Evolutionary conservation across 2,329 filamentous ascomycete genomes (phyloP), one percentile per base, ranked within the genome.

Genomic region (Penicillium oxalicum): DNA sequence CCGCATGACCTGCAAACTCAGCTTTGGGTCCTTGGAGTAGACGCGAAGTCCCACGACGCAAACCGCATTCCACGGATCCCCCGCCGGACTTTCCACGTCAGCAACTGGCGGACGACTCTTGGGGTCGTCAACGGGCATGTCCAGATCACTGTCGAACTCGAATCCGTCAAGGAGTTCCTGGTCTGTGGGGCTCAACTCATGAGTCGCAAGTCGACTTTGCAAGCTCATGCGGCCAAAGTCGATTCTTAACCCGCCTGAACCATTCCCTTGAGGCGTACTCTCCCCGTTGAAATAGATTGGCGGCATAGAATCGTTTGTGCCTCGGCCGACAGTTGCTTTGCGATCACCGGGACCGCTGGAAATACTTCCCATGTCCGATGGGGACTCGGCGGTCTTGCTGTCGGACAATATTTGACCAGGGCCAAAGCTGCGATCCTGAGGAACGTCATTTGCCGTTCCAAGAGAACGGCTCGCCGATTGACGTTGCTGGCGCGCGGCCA

Each of bases 1-100:
- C 45, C 70, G 73, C n/a, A 78, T 65, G 7, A 81, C 77, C 53
- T 76, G 71, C 13, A 83, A 72, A 3, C 68, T 73, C 33, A 81
- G 71, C 37, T 64, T 61, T 5, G 66, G 67, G 52, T 79, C 75
- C 50, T 77, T 74, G 8, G 73, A 76, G 57, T 80, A 83, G 0
- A 83, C 79, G 5, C 78, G 70, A 28, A 83, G 61, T 0, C 80
- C 80, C 4, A 83, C 73, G 12, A 83, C 78, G 52, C 78, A 81
- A 1, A 82, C 73, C 0, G 80, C 80, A 56, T 82, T 81, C 80
- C 80, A 83, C 0, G 78, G 78, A 51, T 70, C 65, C 9, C 39
- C 51, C 51, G 18, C 49, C 45, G 40, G 48, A 11, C 44, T 50
- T 3, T 57, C 47, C 5, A 40, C 4, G 1, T 47, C 39, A 2